Evolutionary conservation across 2,329 filamentous ascomycete genomes (phyloP), one percentile per base, ranked within the genome.

Genomic region (Colletotrichum higginsianum): DNA sequence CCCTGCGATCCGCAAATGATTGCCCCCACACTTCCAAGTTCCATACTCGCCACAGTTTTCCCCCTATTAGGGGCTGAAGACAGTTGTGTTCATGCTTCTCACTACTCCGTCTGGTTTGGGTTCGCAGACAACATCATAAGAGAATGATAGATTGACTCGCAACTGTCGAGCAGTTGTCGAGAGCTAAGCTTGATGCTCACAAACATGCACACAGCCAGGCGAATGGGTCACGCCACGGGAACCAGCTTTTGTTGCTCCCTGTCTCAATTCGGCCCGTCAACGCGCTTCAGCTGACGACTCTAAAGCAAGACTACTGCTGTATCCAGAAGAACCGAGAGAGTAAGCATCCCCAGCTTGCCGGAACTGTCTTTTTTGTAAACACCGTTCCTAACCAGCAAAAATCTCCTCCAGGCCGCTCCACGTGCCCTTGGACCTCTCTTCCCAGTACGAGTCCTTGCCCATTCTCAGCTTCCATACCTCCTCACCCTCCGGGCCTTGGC

Each of bases 401-500:
- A 91, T 84, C 57, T 88, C 82, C 74, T 86, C 83, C 44, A 89
- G 80, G 6, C 86, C 87, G 4, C 78, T 80, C 94, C 94, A 98
- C 67, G 85, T 85, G 1, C 91, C 91, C 74, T 84, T 89, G 3
- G 86, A 87, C 72, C 96, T 89, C 82, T 94, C 92, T 79, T 98
- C 95, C 96, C 96, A 99, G 82, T 99, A 99, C 11, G 94, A 92
- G 21, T 97, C 94, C 82, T 92, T 95, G 23, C 95, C 94, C 3
- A 86, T 86, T 84, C 92, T 96, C 74, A 98, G 81, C 77, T 90
- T 88, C 93, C 93, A 94, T 13, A 92, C 86, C 78, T 93, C 91
- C 78, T 93, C 91, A 4, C 88, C 88, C 58, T 89, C 87, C 16
- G 84, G 83, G 2, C 83, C 84, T 30, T 88, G 86, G n/a, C 87